Evolutionary conservation across 345 rosid genomes (phyloP).

Genomic region (Isatis tinctoria): DNA sequence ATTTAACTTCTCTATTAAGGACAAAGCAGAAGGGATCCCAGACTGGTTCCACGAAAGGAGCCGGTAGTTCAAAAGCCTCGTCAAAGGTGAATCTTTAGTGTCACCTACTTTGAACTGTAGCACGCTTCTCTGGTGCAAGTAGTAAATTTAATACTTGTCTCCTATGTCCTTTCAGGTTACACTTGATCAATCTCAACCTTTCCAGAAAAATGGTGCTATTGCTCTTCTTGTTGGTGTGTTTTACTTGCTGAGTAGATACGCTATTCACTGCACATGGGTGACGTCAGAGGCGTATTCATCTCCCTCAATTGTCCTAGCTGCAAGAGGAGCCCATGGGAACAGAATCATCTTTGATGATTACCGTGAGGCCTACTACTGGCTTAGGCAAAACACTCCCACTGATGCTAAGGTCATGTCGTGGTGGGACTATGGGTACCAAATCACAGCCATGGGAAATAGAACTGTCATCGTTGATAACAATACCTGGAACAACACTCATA

Average conservation of each 20-base stretch:
- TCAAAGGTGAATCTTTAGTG: conserved; percentile 61
- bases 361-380: conserved; percentile 99
- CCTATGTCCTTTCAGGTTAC: conserved; percentile 46
- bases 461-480: conserved; percentile 98
- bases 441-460: conserved; percentile 99
- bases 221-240: conserved; percentile 86
- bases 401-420: conserved; percentile 99
- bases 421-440: conserved; percentile 99
- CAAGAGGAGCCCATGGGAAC: conserved; percentile 97
- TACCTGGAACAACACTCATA: conserved; percentile 99
- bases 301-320: conserved; percentile 96
- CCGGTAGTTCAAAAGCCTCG: conserved; percentile 64
- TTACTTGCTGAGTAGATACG: conserved; percentile 86
- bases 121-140: background rate
- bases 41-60: conserved; percentile 62
- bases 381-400: conserved; percentile 88
- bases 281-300: conserved; percentile 99
- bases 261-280: conserved; percentile 96
- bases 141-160: background rate
- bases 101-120: background rate
- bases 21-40: conserved; percentile 62
- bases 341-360: conserved; percentile 95
- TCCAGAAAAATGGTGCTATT: conserved; percentile 79
- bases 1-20: conserved; percentile 66
- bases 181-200: conserved; percentile 95